phyloP scores from a whole-genome alignment of 192 early-diverging fungal genomes.

The Rhizophlyctis rosea region DNA sequence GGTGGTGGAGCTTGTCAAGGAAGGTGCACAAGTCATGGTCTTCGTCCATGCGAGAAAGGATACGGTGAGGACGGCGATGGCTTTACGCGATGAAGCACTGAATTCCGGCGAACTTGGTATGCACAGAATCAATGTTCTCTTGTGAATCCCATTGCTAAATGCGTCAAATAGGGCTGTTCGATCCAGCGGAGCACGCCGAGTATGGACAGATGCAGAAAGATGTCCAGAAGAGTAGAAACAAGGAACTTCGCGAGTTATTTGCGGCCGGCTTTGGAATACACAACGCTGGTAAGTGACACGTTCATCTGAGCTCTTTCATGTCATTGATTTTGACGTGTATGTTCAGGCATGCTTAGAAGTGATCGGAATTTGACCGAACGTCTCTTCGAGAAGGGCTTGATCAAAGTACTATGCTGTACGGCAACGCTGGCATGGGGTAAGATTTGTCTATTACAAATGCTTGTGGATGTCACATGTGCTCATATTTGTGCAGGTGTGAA shows the following conservation, averaged over 20 bases:
- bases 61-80: slow-evolving; percentile 90
- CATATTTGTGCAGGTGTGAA: slow-evolving; percentile 59
- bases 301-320: background rate
- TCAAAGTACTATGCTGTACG: slow-evolving; percentile 90
- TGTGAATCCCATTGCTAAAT: background rate
- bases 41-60: slow-evolving; percentile 99
- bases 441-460: background rate
- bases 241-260: slow-evolving; percentile 86
- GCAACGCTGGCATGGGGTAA: slow-evolving; percentile 96
- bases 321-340: background rate
- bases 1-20: slow-evolving; percentile 56
- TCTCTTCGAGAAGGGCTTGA: slow-evolving; percentile 82
- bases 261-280: slow-evolving; percentile 86
- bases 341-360: slow-evolving; percentile 72
- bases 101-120: slow-evolving; percentile 56
- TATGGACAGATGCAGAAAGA: slow-evolving; percentile 55
- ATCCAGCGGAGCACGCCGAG: slow-evolving; percentile 46
- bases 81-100: slow-evolving; percentile 69
- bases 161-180: slow-evolving; percentile 52
- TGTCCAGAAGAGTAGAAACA: slow-evolving; percentile 70
- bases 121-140: slow-evolving; percentile 14
- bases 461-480: background rate
- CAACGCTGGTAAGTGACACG: slow-evolving; percentile 68
- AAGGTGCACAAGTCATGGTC: slow-evolving; percentile 97
- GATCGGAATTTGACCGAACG: slow-evolving; percentile 86